Evolutionary conservation across 805 yeast species (phyloP), one percentile per base, ranked within the genome.

Genomic region (Yamadazyma scolyti): DNA sequence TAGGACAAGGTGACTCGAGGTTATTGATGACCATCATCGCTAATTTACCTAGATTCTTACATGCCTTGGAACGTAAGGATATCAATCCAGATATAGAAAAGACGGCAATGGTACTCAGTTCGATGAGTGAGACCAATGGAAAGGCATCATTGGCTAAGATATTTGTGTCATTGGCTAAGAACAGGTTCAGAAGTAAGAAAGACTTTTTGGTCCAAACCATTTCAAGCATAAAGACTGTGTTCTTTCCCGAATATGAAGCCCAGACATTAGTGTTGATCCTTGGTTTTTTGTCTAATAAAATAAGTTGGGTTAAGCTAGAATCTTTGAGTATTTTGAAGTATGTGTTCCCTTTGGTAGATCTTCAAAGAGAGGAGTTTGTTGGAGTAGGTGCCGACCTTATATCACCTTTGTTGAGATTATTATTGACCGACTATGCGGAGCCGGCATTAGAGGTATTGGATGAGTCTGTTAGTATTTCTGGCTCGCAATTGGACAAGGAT

Each of bases 341-440:
- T 28, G 54, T 93, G 6, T 72, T 94, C 40, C 89, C 96, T 1
- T 65, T 75, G 37, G 79, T 88, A 10, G 89, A 93, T 48, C 62
- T 89, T 31, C 78, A 76, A 26, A 63, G 81, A 21, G 85, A 82
- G 12, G 95, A 82, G 46, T 88, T 88, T 50, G 70, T 75, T 17
- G 94, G 95, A 2, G 81, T 87, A 22, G 98, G 98, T 4, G 97
- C 98, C 0, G 98, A 93, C 50, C 63, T 93, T 31, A 85, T 93
- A 5, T 82, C 96, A 1, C 98, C 99, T 2, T 63, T 94, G 29
- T 64, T 93, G 43, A 68, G 97, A 33, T 64, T 93, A 16, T 55
- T 75, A 31, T 68, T 85, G 42, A 88, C 97, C 0, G 96, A 88
- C 23, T 82, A 75, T 54, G 97, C 95, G 1, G 87, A 84, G 39